Evolutionary conservation across 2,329 filamentous ascomycete genomes (phyloP), one percentile per base, ranked within the genome.

Genomic region (Domatiomyces globalis): DNA sequence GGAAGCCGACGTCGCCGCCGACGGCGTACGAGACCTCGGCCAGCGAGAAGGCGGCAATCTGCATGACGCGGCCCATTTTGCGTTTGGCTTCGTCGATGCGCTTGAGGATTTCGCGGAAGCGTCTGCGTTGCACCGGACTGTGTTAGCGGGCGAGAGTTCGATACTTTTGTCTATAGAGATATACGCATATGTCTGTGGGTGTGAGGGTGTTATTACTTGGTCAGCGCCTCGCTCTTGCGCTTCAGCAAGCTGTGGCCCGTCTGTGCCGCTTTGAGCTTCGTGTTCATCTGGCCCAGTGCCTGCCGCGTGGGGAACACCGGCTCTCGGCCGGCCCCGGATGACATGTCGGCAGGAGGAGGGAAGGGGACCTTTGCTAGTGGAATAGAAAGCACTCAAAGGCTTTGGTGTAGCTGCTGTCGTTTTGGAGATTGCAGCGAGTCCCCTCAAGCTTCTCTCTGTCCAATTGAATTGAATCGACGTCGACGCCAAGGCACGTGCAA

Each of bases 51-150:
- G 92, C 89, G 43, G 92, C 92, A 64, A 98, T 94, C 69, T 96
- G 90, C 92, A 98, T 98, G 39, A 98, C 92, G 33, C 90, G 81
- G 52, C 92, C 92, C 90, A 98, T 98, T 75, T 98, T 98, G 62
- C 89, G 85, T 72, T 98, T 98, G 43, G 92, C 92, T 69, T 98
- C 92, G 73, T 98, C 90, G 70, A 98, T 98, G 65, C 92, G 85
- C 67, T 83, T 81, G 48, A 92, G 95, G 64, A 98, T 98, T 64
- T 98, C 92, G 84, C 87, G 83, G 71, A 94, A 94, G 62, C 87
- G 87, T 66, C 87, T 94, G 43, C 44, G 17, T 25, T 25, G 22
- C 22, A 25, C 22, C 22, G 22, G 22, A 25, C 3, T 5, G 29
- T 61, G 29, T 33, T 49, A 54, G 43, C 19, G 12, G 46, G 22